phyloP scores from a whole-genome alignment of 192 early-diverging fungal genomes.

The Coemansia sp. region DNA sequence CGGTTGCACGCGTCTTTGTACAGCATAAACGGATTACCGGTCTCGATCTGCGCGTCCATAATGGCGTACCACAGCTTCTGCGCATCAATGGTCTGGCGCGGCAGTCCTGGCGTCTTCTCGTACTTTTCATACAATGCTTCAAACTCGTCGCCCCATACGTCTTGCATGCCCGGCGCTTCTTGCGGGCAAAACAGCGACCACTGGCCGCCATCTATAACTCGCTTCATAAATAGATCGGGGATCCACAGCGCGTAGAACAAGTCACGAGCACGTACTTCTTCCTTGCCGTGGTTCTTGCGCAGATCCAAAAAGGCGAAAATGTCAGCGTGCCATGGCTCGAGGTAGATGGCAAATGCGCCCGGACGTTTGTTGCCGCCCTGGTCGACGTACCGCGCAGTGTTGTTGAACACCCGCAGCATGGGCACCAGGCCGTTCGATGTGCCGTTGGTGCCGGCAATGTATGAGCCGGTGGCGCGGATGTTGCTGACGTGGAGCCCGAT shows the following conservation, averaged over 20 bases:
- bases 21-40: conserved; percentile 96
- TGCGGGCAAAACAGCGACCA: conserved; percentile 95
- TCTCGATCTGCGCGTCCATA: conserved; percentile 94
- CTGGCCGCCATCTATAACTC: conserved; percentile 90
- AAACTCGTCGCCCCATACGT: conserved; percentile 94
- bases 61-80: conserved; percentile 98
- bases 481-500: conserved; percentile 98
- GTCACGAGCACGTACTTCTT: conserved; percentile 95
- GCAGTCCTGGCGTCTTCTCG: conserved; percentile 75
- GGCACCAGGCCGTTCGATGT: conserved; percentile 95
- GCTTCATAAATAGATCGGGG: conserved; percentile 95
- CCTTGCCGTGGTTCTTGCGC: conserved; percentile 97
- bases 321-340: conserved; percentile 99
- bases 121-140: conserved; percentile 81
- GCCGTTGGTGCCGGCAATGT: conserved; percentile 98
- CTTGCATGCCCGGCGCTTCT: conserved; percentile 87
- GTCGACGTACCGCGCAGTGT: conserved; percentile 98
- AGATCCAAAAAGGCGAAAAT: conserved; percentile 96
- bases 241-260: conserved; percentile 98
- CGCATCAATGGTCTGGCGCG: conserved; percentile 90
- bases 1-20: conserved; percentile 99
- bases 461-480: conserved; percentile 92
- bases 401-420: conserved; percentile 98
- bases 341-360: conserved; percentile 96
- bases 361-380: conserved; percentile 99